These are phyloP conservation scores for Lobosporangium transversale DNA, from an alignment of 192 early-diverging fungal species.

Conservation along the genomic window DNA sequence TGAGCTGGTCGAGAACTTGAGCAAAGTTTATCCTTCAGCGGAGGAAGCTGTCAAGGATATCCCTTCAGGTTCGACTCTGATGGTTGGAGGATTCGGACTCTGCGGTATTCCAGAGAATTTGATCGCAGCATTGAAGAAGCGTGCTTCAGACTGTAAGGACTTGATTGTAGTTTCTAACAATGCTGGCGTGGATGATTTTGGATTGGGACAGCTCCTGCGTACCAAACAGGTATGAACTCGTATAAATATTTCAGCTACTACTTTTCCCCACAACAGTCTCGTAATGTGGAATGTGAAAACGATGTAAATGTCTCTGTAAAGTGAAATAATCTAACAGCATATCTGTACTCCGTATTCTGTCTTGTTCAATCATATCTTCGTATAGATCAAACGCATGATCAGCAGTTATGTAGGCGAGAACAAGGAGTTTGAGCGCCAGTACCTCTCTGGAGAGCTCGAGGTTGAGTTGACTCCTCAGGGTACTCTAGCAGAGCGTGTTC, in stretches of 20 bases:
- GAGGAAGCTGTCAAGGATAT: conserved; percentile 71
- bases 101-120: conserved; percentile 88
- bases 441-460: conserved; percentile 80
- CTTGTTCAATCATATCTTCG: neutral
- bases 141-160: conserved; percentile 66
- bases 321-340: neutral
- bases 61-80: conserved; percentile 64
- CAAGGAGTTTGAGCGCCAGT: conserved; percentile 83
- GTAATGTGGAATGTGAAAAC: neutral
- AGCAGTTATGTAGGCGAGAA: conserved; percentile 84
- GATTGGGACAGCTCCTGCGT: conserved; percentile 74
- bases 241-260: neutral
- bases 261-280: neutral
- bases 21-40: conserved; percentile 66
- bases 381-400: conserved; percentile 79
- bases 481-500: conserved; percentile 79
- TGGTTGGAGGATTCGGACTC: conserved; percentile 80
- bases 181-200: conserved; percentile 78
- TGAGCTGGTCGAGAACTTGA: conserved; percentile 36
- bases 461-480: conserved; percentile 83
- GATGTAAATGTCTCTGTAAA: neutral
- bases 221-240: conserved; percentile 60
- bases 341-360: too few relatives aligned
- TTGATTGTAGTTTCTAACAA: conserved; percentile 83
- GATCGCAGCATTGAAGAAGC: conserved; percentile 71